Evolutionary conservation across 2,329 filamentous ascomycete species (phyloP), one percentile per base, ranked within the genome.

Genomic region (Cryphonectria nitschkei): DNA sequence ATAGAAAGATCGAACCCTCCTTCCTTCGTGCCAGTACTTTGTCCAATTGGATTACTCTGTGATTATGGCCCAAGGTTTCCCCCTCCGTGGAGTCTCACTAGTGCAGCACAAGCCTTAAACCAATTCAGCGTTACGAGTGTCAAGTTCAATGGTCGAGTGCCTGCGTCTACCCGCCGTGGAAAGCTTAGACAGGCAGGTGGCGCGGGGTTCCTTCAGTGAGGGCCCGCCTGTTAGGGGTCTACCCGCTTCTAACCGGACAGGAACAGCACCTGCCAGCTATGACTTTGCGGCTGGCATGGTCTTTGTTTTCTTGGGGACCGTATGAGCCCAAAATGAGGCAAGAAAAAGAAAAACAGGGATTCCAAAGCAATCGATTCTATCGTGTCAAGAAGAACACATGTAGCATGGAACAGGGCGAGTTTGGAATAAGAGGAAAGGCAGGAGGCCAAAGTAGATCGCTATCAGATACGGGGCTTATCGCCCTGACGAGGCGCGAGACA

Each of bases 211-310:
- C 32, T n/a, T 19, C 41, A 37, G 37, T n/a, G 56, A 26, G 65
- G 63, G 68, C 54, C 62, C 67, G 67, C 70, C 68, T 72, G 70
- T 72, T 72, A 72, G 63, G 37, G 64, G 1, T 54, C 46, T 69
- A 72, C 70, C 52, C 68, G 67, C 34, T 29, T 50, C 41, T 34
- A 65, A 29, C 63, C 63, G 63, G 29, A 19, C 11, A 41, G 32
- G 11, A 39, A 29, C 22, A 52, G 29, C 64, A 32, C 32, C 41
- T 50, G n/a, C n/a, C 19, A 8, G 7, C 16, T 58, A 32, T 19
- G 54, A n/a, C 46, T 11, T 22, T n/a, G 46, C 46, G 2, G 22
- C 11, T 50, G 8, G 34, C 34, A 3, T 26, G 26, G 26, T 34
- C 6, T 34, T 34, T 34, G 34, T 4, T 3, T 19, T 58, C 14